Percentiles rank a stretch among this genome's conserved stretches.
Evolutionary conservation across 495 filamentous ascomycete species (phyloP).

Genomic region (Penicillium steckii): DNA sequence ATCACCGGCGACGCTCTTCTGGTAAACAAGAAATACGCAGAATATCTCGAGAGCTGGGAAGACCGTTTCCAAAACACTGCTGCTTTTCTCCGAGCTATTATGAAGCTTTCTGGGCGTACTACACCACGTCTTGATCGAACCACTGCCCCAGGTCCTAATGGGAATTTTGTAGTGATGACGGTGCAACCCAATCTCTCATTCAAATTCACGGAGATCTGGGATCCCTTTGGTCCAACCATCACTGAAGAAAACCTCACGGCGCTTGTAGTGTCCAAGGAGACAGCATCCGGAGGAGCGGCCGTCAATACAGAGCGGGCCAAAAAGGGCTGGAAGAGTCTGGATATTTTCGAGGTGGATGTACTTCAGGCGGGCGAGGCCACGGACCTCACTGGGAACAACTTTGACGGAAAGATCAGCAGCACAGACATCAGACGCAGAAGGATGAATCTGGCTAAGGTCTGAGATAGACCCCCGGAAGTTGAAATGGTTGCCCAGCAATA

Average conservation of each 20-base stretch:
- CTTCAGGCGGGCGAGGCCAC: slow-evolving; percentile 65
- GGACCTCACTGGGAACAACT: slow-evolving; percentile 50
- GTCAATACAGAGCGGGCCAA: slow-evolving; percentile 79
- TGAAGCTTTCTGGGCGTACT: slow-evolving; percentile 50
- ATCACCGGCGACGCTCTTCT: slow-evolving; percentile 85
- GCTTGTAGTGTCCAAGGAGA: slow-evolving; percentile 88
- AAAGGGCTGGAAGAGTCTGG: slow-evolving; percentile 72
- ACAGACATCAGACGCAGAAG: slow-evolving; percentile 62
- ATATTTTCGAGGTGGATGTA: slow-evolving; percentile 91
- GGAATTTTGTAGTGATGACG: slow-evolving; percentile 47
- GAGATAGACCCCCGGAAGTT: not conserved
- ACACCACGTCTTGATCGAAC: slow-evolving; percentile 30
- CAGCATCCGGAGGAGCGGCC: slow-evolving; percentile 73
- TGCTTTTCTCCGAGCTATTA: slow-evolving; percentile 68
- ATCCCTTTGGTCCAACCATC: slow-evolving; percentile 89
- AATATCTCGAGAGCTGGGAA: slow-evolving; percentile 76
- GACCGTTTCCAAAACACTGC: slow-evolving; percentile 65
- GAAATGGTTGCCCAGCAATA: not conserved
- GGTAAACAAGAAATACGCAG: slow-evolving; percentile 82
- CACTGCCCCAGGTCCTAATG: slow-evolving; percentile 46
- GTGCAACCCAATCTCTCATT: slow-evolving; percentile 51
- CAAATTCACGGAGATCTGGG: slow-evolving; percentile 79
- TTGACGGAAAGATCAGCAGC: slow-evolving; percentile 87
- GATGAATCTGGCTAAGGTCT: slow-evolving; percentile 40
- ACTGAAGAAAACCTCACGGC: slow-evolving; percentile 76